Evolutionary conservation across 1,284 basidiomycete genomes (phyloP).

Genomic region (Malassezia japonica): DNA sequence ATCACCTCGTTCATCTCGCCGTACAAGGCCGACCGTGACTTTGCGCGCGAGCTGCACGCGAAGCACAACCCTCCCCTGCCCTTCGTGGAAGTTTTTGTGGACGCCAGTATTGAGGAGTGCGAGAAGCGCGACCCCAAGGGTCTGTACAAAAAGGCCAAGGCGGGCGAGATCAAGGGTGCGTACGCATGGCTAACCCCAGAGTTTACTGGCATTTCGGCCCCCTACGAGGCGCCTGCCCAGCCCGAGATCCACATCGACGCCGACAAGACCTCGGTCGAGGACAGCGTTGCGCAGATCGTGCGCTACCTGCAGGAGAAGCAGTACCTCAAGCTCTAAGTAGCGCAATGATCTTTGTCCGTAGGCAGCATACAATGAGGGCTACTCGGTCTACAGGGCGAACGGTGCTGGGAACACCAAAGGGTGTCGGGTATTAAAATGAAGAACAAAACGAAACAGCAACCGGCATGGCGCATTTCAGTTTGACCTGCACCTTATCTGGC

Average conservation of each 20-base stretch:
- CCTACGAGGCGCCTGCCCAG: slow-evolving; percentile 77
- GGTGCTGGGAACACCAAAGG: too few relatives aligned
- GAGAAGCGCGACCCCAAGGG: slow-evolving; percentile 95
- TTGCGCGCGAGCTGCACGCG: slow-evolving; percentile 71
- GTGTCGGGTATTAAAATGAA: too few relatives aligned
- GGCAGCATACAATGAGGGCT: too few relatives aligned
- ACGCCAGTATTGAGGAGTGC: slow-evolving; percentile 77
- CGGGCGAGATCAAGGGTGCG: slow-evolving; percentile 88
- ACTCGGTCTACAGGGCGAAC: too few relatives aligned
- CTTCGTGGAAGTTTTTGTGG: slow-evolving; percentile 85
- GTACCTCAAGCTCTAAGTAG: slow-evolving; percentile 24
- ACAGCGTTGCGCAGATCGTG: slow-evolving; percentile 70
- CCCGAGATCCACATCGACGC: slow-evolving; percentile 92
- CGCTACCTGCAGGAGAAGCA: slow-evolving; percentile 64
- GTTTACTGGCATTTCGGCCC: slow-evolving; percentile 94
- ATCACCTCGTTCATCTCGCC: slow-evolving; percentile 98
- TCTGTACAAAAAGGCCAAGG: slow-evolving; percentile 89
- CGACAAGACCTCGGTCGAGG: slow-evolving; percentile 65
- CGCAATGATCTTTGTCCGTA: too few relatives aligned
- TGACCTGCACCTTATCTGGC: too few relatives aligned
- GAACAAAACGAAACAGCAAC: too few relatives aligned
- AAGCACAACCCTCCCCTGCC: slow-evolving; percentile 57
- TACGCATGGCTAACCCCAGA: slow-evolving; percentile 53
- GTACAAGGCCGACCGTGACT: slow-evolving; percentile 71
- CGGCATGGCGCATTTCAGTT: too few relatives aligned